Percentiles rank a stretch among this genome's conserved stretches.
These are phyloP conservation scores for Fremontodendron californicum DNA, from an alignment of 345 rosid species.

Conservation along the genomic window DNA sequence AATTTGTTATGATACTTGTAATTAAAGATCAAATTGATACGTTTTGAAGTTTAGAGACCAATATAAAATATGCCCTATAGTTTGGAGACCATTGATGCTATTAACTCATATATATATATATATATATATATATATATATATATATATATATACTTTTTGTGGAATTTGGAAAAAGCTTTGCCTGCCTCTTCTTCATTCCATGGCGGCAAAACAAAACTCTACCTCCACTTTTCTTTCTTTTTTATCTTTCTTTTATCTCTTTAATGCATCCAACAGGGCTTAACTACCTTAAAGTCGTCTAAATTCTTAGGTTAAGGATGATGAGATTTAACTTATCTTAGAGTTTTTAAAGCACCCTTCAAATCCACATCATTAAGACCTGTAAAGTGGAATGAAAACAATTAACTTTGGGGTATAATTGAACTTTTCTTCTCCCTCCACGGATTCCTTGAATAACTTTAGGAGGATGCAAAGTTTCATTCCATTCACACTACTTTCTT, in stretches of 20 bases:
- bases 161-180: background rate
- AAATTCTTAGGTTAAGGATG: background rate
- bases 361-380: constrained; percentile 18
- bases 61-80: too few species aligned
- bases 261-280: background rate
- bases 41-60: too few species aligned
- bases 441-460: constrained; percentile 22
- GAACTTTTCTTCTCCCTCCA: constrained; percentile 22
- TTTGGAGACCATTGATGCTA: too few species aligned
- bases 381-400: constrained; percentile 27
- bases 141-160: background rate
- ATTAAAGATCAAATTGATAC: too few species aligned
- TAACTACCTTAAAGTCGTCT: background rate
- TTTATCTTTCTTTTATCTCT: too few species aligned
- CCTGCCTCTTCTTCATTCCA: background rate
- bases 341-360: background rate
- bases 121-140: too few species aligned
- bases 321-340: background rate
- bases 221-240: too few species aligned
- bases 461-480: constrained; percentile 22
- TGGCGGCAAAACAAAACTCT: background rate
- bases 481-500: constrained; percentile 33
- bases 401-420: constrained; percentile 1
- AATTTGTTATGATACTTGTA: too few species aligned
- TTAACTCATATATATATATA: too few species aligned